Percentiles rank a stretch among this genome's conserved stretches.
Conservation (phyloP, 129 eudicot genomes). For the Helianthus annuus region DNA sequence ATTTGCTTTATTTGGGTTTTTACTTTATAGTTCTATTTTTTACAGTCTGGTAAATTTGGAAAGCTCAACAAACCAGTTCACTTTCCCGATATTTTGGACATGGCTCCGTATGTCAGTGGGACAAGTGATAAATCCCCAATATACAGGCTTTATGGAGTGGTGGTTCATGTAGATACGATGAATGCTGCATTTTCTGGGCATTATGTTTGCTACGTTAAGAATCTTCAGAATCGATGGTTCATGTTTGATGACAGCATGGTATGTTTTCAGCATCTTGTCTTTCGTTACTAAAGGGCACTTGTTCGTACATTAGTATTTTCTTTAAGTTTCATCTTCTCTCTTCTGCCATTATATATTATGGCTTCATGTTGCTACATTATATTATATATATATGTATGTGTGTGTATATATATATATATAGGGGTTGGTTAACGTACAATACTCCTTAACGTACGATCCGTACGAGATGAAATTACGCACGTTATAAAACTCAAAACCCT, state of each 20-base stretch:
- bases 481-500: too few relatives aligned
- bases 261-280: slow-evolving; percentile 22
- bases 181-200: slow-evolving; percentile 88
- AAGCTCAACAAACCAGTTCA: slow-evolving; percentile 73
- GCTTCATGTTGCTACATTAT: too few relatives aligned
- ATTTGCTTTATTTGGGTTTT: slow-evolving; percentile 2
- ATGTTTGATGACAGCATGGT: slow-evolving; percentile 79
- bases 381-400: too few relatives aligned
- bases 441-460: too few relatives aligned
- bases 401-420: too few relatives aligned
- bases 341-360: too few relatives aligned
- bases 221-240: slow-evolving; percentile 75
- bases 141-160: slow-evolving; percentile 84
- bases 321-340: too few relatives aligned
- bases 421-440: too few relatives aligned
- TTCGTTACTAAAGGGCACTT: background rate
- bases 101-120: slow-evolving; percentile 81
- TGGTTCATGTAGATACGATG: slow-evolving; percentile 81
- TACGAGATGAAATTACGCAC: too few relatives aligned
- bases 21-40: slow-evolving; percentile 11
- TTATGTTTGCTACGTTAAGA: slow-evolving; percentile 78
- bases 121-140: slow-evolving; percentile 71
- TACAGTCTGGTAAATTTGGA: slow-evolving; percentile 82
- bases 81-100: slow-evolving; percentile 80
- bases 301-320: background rate